Conservation (phyloP, 1,284 basidiomycete species). For the Mycosarcoma mackinlayi region DNA sequence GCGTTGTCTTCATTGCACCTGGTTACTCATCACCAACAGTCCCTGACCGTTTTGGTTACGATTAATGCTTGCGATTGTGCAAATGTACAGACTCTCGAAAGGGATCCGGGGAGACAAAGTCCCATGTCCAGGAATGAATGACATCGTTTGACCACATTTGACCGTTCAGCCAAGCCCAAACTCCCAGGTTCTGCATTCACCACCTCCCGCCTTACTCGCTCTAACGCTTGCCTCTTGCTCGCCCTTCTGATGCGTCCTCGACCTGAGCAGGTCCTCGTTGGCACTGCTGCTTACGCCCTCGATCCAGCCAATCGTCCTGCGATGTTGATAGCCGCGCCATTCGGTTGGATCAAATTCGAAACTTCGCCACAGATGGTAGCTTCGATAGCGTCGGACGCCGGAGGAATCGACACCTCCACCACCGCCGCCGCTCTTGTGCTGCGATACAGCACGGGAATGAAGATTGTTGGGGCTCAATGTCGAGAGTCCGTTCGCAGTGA, state of each 20-base stretch:
- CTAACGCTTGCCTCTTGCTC: constrained; percentile 9
- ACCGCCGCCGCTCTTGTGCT: constrained; percentile 3
- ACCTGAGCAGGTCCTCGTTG: constrained; percentile 57
- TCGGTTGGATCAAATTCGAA: constrained; percentile 80
- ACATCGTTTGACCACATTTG: no score
- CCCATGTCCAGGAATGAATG: no score
- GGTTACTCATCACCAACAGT: constrained; percentile 14
- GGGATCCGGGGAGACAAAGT: no score
- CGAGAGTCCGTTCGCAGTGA: constrained; percentile 29
- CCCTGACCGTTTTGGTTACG: constrained; percentile 60
- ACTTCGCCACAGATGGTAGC: constrained; percentile 80
- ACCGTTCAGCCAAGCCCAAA: constrained; percentile 45
- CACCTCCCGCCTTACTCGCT: constrained; percentile 50
- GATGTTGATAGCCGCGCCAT: constrained; percentile 88
- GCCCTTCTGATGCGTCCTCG: constrained; percentile 8
- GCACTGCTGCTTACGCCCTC: constrained; percentile 60
- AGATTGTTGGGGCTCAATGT: constrained; percentile 33
- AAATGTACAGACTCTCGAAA: no score
- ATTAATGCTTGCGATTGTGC: constrained; percentile 20
- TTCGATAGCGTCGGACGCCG: constrained; percentile 73
- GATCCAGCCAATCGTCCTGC: constrained; percentile 84
- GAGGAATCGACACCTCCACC: constrained; percentile 64
- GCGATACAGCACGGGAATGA: constrained; percentile 19
- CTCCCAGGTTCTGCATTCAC: constrained; percentile 64
- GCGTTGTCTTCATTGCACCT: not conserved